Evolutionary conservation across 2,329 filamentous ascomycete species (phyloP).

Genomic region (Pseudogymnoascus destructans): DNA sequence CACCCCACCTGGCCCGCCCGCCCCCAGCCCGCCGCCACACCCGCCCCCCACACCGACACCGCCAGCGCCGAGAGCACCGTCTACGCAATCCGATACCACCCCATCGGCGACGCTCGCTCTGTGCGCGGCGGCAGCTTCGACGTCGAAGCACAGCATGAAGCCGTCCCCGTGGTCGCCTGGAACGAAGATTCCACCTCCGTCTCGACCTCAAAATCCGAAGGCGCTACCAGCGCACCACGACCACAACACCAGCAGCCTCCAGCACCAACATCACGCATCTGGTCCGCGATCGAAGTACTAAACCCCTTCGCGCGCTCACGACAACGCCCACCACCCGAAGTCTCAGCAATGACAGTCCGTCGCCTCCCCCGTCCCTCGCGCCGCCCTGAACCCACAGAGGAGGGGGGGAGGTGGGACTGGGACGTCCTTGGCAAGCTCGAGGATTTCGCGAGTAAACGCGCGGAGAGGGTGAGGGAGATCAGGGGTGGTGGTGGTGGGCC

Average conservation of each 20-base stretch:
- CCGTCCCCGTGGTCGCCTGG: constrained; percentile 19
- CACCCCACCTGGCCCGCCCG: constrained; percentile 35
- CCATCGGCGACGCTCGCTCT: constrained; percentile 32
- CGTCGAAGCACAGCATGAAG: constrained; percentile 14
- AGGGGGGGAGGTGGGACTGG: constrained; percentile 28
- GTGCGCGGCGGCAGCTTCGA: constrained; percentile 18
- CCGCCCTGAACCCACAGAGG: constrained; percentile 14
- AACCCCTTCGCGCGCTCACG: constrained; percentile 22
- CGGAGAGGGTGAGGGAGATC: constrained; percentile 44
- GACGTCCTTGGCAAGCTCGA: constrained; percentile 44
- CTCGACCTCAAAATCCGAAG: constrained; percentile 6
- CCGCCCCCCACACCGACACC: constrained; percentile 48
- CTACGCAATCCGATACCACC: constrained; percentile 49
- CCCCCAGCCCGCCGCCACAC: constrained; percentile 42
- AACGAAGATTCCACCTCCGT: constrained; percentile 16
- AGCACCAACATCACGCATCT: background rate
- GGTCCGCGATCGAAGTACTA: constrained; percentile 14
- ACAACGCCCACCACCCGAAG: constrained; percentile 23
- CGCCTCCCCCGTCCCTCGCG: constrained; percentile 12
- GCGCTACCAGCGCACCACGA: constrained; percentile 13
- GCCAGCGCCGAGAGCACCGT: constrained; percentile 51
- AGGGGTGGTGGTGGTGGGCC: constrained; percentile 13
- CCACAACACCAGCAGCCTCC: background rate
- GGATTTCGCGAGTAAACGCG: constrained; percentile 47
- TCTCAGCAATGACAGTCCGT: constrained; percentile 21